Percentiles rank a stretch among this genome's conserved stretches.
phyloP scores from a whole-genome alignment of 225 moss, liverwort and hornwort species.

The Bryoerythrophyllum caledonicum region DNA sequence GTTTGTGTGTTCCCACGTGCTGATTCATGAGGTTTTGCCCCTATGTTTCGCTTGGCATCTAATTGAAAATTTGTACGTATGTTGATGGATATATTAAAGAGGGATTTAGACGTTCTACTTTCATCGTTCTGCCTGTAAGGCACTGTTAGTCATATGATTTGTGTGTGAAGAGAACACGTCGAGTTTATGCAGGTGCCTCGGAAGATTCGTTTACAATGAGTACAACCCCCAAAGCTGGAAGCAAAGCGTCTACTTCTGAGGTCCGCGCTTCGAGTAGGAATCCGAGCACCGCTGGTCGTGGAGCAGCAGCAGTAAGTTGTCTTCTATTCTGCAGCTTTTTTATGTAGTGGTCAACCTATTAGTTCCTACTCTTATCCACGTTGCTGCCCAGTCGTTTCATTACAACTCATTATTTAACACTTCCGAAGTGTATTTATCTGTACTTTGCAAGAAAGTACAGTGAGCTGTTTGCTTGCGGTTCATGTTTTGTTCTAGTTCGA shows the following conservation, averaged over 20 bases:
- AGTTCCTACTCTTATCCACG: not conserved
- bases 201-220: slow-evolving; percentile 34
- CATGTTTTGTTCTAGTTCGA: not conserved
- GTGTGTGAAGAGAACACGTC: not conserved
- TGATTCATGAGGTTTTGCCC: not conserved
- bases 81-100: not conserved
- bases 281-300: slow-evolving; percentile 33
- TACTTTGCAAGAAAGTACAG: not conserved
- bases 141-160: not conserved
- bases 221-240: slow-evolving; percentile 32
- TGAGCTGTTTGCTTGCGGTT: not conserved
- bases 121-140: not conserved
- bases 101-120: not conserved
- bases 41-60: not conserved
- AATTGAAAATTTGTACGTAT: not conserved
- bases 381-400: not conserved
- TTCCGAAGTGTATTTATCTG: not conserved
- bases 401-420: not conserved
- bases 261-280: slow-evolving; percentile 33
- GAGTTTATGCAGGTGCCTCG: slow-evolving; percentile 27
- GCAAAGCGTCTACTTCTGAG: slow-evolving; percentile 26
- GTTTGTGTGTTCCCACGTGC: not conserved
- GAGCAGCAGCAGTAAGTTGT: slow-evolving; percentile 33
- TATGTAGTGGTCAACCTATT: not conserved
- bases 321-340: not conserved